Evolutionary conservation across 164 flowering plant species (phyloP).

Genomic region (Aristolochia californica): DNA sequence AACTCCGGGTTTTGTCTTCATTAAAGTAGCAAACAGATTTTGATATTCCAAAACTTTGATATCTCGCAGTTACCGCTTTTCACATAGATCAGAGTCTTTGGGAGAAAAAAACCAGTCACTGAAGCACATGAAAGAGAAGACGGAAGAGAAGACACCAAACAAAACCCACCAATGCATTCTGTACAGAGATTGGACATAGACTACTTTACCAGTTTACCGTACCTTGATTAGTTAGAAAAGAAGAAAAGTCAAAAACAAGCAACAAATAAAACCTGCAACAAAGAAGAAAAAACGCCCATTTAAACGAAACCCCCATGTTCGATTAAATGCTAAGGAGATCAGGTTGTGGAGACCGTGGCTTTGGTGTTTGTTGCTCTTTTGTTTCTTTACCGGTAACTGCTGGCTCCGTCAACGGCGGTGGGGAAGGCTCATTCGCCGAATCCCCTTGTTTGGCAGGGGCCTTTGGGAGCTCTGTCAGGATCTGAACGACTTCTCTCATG

Average conservation of each 20-base stretch:
- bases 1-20: too few relatives aligned
- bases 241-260: constrained; percentile 14
- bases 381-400: constrained; percentile 19
- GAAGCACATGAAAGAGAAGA: too few relatives aligned
- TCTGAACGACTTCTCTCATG: constrained; percentile 96
- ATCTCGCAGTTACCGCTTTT: too few relatives aligned
- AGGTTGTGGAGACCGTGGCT: constrained; percentile 47
- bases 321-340: constrained; percentile 86
- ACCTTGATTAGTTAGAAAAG: constrained; percentile 12
- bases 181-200: constrained; percentile 3
- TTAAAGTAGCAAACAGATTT: too few relatives aligned
- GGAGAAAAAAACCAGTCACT: too few relatives aligned
- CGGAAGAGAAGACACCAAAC: too few relatives aligned
- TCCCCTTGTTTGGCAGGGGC: constrained; percentile 35
- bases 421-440: constrained; percentile 26
- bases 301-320: neutral
- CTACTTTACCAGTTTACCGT: neutral
- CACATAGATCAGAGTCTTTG: too few relatives aligned
- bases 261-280: neutral
- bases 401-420: constrained; percentile 15
- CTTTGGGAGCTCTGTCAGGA: constrained; percentile 72
- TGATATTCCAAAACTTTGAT: too few relatives aligned
- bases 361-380: constrained; percentile 24
- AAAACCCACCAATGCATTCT: constrained; percentile 9
- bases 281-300: constrained; percentile 17